Evolutionary conservation across 73 alveolate genomes (phyloP), one percentile per base, ranked within the genome.

Genomic region (Tetrahymena elliotti): DNA sequence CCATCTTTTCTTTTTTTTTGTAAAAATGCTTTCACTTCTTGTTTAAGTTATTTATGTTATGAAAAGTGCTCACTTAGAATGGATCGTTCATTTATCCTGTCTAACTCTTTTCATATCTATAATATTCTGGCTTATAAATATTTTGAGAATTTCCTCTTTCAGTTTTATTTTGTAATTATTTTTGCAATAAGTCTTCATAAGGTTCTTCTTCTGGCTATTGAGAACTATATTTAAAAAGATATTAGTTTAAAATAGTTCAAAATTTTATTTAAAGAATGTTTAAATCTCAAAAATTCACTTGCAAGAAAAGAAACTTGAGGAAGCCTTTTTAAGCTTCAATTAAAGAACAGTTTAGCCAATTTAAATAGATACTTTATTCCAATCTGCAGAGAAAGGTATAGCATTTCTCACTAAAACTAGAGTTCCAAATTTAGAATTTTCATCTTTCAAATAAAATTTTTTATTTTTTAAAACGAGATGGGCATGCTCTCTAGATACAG

Each of bases 401-500:
- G 88, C 37, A 0, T 31, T 31, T 68, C 88, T 68, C n/a, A 68
- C 88, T 68, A 68, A 18, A 27, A 96, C 97, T 53, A 96, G 84
- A 40, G 98, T 96, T 82, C 98, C 98, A 83, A 96, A 96, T 52
- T 96, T 96, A 35, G 97, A 94, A 93, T 96, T 68, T 31, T 95
- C 53, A 40, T 96, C 98, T 47, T 96, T 97, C n/a, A 96, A 31
- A 39, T 40, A 95, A 52, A 96, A 95, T 52, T 94, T 93, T 34
- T 39, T 33, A 88, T 94, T 84, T 35, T 94, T 93, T 31, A 92
- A 83, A 20, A 93, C 84, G 12, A 98, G 95, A 31, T 97, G 93
- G 83, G 98, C 98, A 93, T 97, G 98, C 38, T 93, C 93, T 93
- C 98, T 95, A 31, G 98, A 96, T 2, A 97, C 98, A 18, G 98